Base-by-base conservation (phyloP, 805 yeast genomes). In the Barnettozyma sucrosica region DNA sequence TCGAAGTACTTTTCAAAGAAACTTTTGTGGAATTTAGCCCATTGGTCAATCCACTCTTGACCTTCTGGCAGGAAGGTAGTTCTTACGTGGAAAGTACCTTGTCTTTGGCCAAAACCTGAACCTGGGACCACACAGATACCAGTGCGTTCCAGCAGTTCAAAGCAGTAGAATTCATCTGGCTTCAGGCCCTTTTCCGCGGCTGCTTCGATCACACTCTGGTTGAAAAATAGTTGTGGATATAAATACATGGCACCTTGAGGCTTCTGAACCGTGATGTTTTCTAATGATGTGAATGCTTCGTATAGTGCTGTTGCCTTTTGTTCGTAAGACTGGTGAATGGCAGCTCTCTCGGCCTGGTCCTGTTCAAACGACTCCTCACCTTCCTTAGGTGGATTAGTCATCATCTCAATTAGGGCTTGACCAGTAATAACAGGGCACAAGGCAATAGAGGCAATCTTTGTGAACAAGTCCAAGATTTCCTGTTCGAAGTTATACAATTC, bases 71-170 rank as follows among this genome's bases (percentile, higher is more conserved):
- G 74, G 72, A 93, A 93, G 0, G 99, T 93, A 1, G 99, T 93
- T 75, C 99, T 83, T 58, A 93, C 76, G 64, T 93, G 99, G 70
- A 75, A 85, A 4, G 97, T 89, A 19, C 89, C 95, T 42, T 81
- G 82, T 42, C 75, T 84, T 69, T 93, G 99, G 28, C 98, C 97
- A 59, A 93, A 93, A 0, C 99, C 99, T 30, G 89, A 81, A 36
- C 99, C 99, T 26, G 99, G 98, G 52, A 93, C 95, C 39, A 95
- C 88, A 68, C 99, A 93, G 51, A 93, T 89, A 57, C 99, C 99
- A 7, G 99, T 89, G 41, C 70, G 66, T 54, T 92, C 92, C 55
- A 93, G 75, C 50, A 93, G 72, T 56, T 84, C 83, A 63, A 84
- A 74, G 66, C 97, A 90, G 71, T 93, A 93, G 54, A 85, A 80